Evolutionary conservation across 495 filamentous ascomycete species (phyloP).

Genomic region (Daldinia grandis): DNA sequence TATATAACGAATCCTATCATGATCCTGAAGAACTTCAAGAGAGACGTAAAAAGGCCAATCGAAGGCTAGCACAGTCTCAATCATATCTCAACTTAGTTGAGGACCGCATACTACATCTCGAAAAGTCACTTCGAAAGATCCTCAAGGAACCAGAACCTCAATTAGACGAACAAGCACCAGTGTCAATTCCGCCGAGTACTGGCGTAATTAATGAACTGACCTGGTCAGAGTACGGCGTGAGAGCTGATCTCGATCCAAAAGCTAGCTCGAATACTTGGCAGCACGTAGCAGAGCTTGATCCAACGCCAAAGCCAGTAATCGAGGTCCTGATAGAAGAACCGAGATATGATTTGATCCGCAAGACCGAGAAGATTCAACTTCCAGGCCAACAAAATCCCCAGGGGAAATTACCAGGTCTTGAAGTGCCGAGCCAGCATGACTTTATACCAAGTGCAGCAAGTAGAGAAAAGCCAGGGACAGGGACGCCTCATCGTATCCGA

Average conservation of each 20-base stretch:
- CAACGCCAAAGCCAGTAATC: not conserved
- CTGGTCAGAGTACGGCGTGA: not conserved
- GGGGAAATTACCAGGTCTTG: not conserved
- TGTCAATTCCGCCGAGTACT: not conserved
- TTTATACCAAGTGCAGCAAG: not conserved
- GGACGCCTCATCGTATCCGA: not conserved
- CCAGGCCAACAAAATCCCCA: not conserved
- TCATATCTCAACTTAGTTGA: not conserved
- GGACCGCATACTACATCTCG: not conserved
- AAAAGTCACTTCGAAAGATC: not conserved
- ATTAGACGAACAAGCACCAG: not conserved
- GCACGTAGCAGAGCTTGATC: not conserved
- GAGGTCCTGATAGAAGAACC: not conserved
- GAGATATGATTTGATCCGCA: not conserved
- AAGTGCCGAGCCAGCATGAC: not conserved
- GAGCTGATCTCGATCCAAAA: not conserved
- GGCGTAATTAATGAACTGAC: not conserved
- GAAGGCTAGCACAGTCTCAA: not conserved
- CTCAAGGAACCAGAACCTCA: not conserved
- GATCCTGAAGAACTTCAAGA: not conserved
- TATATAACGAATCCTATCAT: not conserved
- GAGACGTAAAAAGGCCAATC: not conserved
- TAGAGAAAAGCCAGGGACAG: not conserved
- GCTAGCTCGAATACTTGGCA: not conserved
- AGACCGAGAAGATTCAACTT: not conserved